phyloP scores from a whole-genome alignment of 73 alveolate species.

The Tetrahymena borealis region DNA sequence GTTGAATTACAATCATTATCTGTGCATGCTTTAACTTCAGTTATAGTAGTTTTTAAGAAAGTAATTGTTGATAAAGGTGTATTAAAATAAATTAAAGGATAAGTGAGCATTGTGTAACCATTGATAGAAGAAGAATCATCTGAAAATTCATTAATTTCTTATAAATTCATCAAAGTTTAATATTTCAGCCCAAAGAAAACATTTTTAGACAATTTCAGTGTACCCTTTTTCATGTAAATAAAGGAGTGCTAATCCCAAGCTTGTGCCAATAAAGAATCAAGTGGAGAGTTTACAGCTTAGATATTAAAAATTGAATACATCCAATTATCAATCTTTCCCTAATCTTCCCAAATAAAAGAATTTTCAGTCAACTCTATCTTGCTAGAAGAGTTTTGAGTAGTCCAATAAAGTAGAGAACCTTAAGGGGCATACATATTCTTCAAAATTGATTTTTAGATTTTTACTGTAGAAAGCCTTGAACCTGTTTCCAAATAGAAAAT shows the following conservation, averaged over 20 bases:
- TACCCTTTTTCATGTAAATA: background rate
- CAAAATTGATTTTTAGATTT: background rate
- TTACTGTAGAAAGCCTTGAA: background rate
- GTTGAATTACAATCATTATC: background rate
- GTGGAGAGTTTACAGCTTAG: background rate
- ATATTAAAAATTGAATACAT: background rate
- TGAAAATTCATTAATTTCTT: background rate
- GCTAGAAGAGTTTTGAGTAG: background rate
- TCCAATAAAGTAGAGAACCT: background rate
- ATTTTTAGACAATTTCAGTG: background rate
- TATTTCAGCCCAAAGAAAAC: background rate
- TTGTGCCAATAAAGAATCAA: background rate
- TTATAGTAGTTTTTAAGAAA: background rate
- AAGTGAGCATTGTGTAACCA: background rate
- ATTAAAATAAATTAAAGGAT: background rate
- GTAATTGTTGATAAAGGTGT: background rate
- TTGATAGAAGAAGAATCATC: background rate
- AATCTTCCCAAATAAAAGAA: background rate
- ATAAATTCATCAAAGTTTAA: background rate
- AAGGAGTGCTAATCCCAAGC: background rate
- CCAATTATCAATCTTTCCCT: background rate
- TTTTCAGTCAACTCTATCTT: background rate
- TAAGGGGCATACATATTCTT: background rate
- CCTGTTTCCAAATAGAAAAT: background rate
- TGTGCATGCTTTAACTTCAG: background rate